Base-by-base conservation (phyloP, 2,329 filamentous ascomycete species). In the Claviceps digitariae region DNA sequence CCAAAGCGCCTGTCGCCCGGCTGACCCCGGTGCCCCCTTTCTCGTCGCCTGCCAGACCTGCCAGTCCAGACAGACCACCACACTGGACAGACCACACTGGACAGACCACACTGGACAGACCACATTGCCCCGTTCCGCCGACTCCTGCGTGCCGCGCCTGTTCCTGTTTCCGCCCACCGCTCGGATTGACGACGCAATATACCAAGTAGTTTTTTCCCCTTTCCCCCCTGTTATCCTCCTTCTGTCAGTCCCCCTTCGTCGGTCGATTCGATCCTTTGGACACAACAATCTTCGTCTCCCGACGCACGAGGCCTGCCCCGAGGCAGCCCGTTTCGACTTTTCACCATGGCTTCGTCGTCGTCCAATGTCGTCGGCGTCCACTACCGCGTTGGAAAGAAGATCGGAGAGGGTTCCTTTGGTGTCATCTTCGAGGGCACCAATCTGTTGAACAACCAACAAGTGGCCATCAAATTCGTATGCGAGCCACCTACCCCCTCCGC, bases 401-500 rank as follows among this genome's bases (percentile, higher is more conserved):
- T 98, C 63, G 93, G 93, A 69, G 93, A 97, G 81, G 91, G 91
- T 60, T 95, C 90, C 41, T 97, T 97, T 66, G 91, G 91, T 76
- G 93, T 97, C 63, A 96, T 97, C 67, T 97, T 97, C 66, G 93
- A 97, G 73, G 93, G 93, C 62, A 97, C 90, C 66, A 98, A 98
- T 70, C 79, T 98, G 63, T 79, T 98, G 70, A 98, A 98, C 78
- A 96, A 95, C 73, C 93, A 97, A 72, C 90, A 96, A 74, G 91
- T 98, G 58, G 93, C 93, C 66, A 98, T 98, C 78, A 98, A 98
- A 78, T 98, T 98, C 73, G 89, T 95, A 74, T 66, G 87, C 83
- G 27, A 8, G 45, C 20, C 48, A 29, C 40, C n/a, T 20, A 8
- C 17, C n/a, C n/a, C n/a, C n/a, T n/a, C n/a, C 17, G 36, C 8